Base-by-base conservation (phyloP, 225 moss, liverwort and hornwort genomes). In the Asterella californica region DNA sequence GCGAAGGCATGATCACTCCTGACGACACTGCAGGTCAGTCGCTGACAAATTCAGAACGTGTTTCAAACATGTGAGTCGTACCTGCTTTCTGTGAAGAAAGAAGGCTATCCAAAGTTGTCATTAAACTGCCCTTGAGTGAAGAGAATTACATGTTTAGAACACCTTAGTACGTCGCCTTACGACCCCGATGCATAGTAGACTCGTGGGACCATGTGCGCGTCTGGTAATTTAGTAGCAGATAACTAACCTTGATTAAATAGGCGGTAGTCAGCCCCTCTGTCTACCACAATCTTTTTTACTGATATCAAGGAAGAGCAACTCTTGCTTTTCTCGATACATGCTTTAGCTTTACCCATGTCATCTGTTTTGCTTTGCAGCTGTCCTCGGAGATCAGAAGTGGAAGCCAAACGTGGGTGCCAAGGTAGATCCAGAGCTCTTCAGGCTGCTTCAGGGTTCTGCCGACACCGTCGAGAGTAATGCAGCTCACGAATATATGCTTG, bases 401-500 rank as follows among this genome's bases (percentile, higher is more conserved):
- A 79, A 82, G 79, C 86, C 88, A 32, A 81, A 81, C 68, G 67
- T 76, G 53, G 84, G 83, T 19, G 69, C 80, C 15, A 88, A 88
- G 61, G 78, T 86, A 11, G 79, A 91, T 53, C 36, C 75, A 19
- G 78, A 86, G 55, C 82, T 93, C 48, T 60, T 83, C 75, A 57
- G 78, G 49, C 67, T 91, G n/a, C 67, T 95, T 30, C 85, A 84
- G 73, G 81, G 82, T 63, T 18, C 87, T 76, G 32, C 65, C 24
- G 70, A 82, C 68, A 88, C 91, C 52, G 30, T 79, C 21, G 84
- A 87, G 76, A 80, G 77, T 53, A 83, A 81, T 65, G 82, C 87
- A 32, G 80, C 83, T 37, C 87, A 83, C 61, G 95, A 96, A 32
- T 96, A 91, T 70, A 87, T 96, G 86, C 92, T 96, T 76, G 91